Conservation (phyloP, 768 basidiomycete species). For the Trametes sanguinea region DNA sequence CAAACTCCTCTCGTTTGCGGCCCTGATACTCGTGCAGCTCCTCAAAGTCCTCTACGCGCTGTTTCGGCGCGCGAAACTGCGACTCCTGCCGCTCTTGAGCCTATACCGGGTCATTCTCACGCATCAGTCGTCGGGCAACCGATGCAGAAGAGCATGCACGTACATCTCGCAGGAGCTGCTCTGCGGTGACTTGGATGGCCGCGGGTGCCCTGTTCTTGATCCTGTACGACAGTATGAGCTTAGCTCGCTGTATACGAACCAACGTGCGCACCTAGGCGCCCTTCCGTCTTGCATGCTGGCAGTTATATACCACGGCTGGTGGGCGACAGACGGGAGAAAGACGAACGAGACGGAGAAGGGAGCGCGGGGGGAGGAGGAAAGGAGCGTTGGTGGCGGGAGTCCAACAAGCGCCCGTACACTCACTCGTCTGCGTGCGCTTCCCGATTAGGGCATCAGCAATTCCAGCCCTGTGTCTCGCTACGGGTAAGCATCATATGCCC, state of each 20-base stretch:
- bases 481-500: too few relatives aligned
- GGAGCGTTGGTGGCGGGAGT: too few relatives aligned
- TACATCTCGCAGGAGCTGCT: constrained; percentile 95
- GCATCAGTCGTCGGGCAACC: neutral
- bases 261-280: constrained; percentile 60
- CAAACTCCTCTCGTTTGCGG: constrained; percentile 90
- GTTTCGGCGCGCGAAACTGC: constrained; percentile 87
- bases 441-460: too few relatives aligned
- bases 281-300: constrained; percentile 74
- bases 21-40: constrained; percentile 88
- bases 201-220: constrained; percentile 98
- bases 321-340: too few relatives aligned
- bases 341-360: too few relatives aligned
- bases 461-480: too few relatives aligned
- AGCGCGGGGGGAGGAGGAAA: too few relatives aligned
- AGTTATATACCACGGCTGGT: neutral
- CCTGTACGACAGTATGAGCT: constrained; percentile 37
- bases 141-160: constrained; percentile 5
- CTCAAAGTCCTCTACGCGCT: constrained; percentile 96
- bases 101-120: constrained; percentile 37
- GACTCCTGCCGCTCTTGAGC: constrained; percentile 98
- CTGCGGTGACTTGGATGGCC: constrained; percentile 94
- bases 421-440: too few relatives aligned
- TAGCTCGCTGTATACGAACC: neutral
- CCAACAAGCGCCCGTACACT: too few relatives aligned